phyloP scores from a whole-genome alignment of 2,329 filamentous ascomycete species.

The Canariomyces notabilis region DNA sequence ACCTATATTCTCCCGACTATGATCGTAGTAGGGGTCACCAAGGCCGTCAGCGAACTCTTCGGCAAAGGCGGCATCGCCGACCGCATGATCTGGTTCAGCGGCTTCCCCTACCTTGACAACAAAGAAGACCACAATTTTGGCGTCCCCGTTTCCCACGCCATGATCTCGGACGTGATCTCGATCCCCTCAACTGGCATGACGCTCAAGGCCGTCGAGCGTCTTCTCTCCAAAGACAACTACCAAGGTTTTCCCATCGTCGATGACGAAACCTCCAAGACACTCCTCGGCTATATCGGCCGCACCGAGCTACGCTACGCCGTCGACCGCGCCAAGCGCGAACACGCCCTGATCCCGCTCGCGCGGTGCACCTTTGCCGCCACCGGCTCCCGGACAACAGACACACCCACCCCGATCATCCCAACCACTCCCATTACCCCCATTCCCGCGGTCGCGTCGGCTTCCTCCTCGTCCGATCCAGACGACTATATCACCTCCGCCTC shows the following conservation, averaged over 20 bases:
- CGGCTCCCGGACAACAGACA: slow-evolving; percentile 28
- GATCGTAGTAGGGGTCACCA: slow-evolving; percentile 97
- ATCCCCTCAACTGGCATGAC: slow-evolving; percentile 71
- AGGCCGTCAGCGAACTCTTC: slow-evolving; percentile 83
- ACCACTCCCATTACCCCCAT: slow-evolving; percentile 50
- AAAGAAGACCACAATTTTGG: slow-evolving; percentile 98
- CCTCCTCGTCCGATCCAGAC: slow-evolving; percentile 42
- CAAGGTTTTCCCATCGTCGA: slow-evolving; percentile 93
- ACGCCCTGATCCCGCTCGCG: slow-evolving; percentile 60
- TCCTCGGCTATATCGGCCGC: slow-evolving; percentile 87
- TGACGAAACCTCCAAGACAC: slow-evolving; percentile 60
- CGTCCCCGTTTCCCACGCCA: slow-evolving; percentile 84
- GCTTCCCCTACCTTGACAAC: slow-evolving; percentile 92
- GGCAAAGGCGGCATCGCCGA: slow-evolving; percentile 97
- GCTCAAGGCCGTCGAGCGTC: slow-evolving; percentile 68
- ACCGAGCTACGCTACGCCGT: slow-evolving; percentile 90
- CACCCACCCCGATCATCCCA: slow-evolving; percentile 39
- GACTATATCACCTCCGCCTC: slow-evolving; percentile 17
- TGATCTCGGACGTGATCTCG: slow-evolving; percentile 71
- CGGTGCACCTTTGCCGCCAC: slow-evolving; percentile 70
- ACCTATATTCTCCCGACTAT: slow-evolving; percentile 97
- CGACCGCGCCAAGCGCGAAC: slow-evolving; percentile 67
- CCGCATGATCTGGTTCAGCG: slow-evolving; percentile 98
- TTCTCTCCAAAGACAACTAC: slow-evolving; percentile 73
- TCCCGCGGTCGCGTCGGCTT: background rate